phyloP scores from a whole-genome alignment of 2,329 filamentous ascomycete species.

The Fusarium paranaense region DNA sequence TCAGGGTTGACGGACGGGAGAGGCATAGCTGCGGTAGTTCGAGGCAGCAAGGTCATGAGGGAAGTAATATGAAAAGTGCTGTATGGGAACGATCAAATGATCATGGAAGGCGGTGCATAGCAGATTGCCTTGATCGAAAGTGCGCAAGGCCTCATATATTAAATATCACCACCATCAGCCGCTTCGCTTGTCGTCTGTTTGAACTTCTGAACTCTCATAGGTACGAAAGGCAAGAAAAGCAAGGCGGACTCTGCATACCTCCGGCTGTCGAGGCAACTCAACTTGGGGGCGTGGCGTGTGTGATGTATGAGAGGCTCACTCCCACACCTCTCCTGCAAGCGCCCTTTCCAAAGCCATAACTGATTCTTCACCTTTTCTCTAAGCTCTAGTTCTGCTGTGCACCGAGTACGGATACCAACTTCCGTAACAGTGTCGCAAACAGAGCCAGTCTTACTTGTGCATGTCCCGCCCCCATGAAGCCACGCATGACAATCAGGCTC shows the following conservation, averaged over 20 bases:
- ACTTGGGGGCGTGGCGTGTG: not conserved
- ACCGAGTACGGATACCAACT: not conserved
- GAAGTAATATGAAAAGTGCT: not conserved
- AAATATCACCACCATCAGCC: not conserved
- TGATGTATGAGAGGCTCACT: not conserved
- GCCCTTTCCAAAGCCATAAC: not conserved
- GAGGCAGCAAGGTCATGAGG: constrained; percentile 31
- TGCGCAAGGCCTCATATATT: not conserved
- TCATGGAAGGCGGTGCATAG: not conserved
- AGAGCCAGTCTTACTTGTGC: not conserved
- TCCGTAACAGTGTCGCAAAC: not conserved
- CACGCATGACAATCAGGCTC: not conserved
- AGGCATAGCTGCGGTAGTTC: not conserved
- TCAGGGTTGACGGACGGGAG: not conserved
- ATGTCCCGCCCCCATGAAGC: not conserved
- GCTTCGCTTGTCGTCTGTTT: not conserved
- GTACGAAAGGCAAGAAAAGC: not conserved
- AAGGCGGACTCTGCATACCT: not conserved
- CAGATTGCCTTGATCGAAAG: not conserved
- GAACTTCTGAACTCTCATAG: not conserved
- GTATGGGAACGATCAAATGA: not conserved
- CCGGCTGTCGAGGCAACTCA: not conserved
- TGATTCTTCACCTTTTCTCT: not conserved
- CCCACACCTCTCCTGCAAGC: not conserved
- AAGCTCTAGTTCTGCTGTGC: not conserved